Base-by-base conservation (phyloP, 768 basidiomycete species). In the Amanita fuliginea region DNA sequence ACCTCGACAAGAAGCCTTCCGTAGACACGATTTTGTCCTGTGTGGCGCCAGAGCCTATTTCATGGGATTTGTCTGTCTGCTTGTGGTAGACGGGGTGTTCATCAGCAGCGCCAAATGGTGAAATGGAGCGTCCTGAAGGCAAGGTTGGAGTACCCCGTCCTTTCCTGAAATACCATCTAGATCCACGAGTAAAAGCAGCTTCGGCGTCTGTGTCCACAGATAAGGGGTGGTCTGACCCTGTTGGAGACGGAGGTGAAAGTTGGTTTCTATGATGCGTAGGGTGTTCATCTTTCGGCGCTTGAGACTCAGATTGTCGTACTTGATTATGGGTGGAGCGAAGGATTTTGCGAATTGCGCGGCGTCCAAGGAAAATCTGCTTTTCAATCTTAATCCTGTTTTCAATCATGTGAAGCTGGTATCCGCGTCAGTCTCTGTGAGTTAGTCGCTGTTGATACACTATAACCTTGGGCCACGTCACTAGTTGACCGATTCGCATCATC, bases 391-490 rank as follows among this genome's bases (percentile, higher is more conserved):
- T 74, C n/a, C 95, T 76, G 62, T 98, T 97, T 60, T 85, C 81
- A 51, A 97, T 88, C 78, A 98, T 97, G 57, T 90, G 91, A 11
- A 96, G 67, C 92, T 94, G 47, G 1, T 18, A 10, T 48, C 36
- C 14, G 13, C 32, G 21, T 22, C 16, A 18, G 18, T 33, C 6
- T 19, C 6, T 6, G 22, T 18, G 7, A 49, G 10, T 18, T 9
- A 18, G 18, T 11, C 14, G 8, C 3, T 42, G 5, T 24, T 8
- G 34, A 33, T 34, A 26, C 19, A 41, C 13, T 39, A 30, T 30
- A n/a, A 95, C 88, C 71, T 95, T 97, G 0, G 96, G 95, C 92
- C 92, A 99, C n/a, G 96, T 88, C 24, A 92, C 95, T 8, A 78
- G 62, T 65, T 96, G 75, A 9, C 96, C 96, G 0, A 91, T 86